These are phyloP conservation scores for Erodium texanum DNA, from an alignment of 441 rosid species.

Conservation along the genomic window DNA sequence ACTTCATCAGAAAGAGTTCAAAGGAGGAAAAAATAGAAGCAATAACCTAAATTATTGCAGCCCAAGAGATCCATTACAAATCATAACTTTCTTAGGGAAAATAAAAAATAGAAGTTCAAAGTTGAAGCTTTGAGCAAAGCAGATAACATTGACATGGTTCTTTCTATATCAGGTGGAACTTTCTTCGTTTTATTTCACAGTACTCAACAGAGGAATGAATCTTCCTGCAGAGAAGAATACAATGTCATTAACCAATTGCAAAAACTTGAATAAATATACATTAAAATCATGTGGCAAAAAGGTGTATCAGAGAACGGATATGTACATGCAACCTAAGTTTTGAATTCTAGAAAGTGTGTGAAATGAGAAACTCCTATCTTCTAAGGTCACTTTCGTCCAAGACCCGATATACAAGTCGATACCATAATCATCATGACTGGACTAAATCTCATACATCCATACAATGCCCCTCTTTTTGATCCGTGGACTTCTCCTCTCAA, in stretches of 20 bases:
- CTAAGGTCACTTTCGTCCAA: not conserved
- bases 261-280: not conserved
- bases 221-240: not conserved
- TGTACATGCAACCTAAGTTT: not conserved
- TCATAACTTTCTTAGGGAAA: not conserved
- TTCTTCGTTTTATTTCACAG: not conserved
- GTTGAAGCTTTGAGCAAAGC: conserved; percentile 2
- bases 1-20: not conserved
- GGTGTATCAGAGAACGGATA: too few species aligned
- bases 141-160: not conserved
- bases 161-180: not conserved
- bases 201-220: not conserved
- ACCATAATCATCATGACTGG: not conserved
- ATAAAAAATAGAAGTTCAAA: not conserved
- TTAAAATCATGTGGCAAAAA: too few species aligned
- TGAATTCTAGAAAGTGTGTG: not conserved
- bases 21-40: not conserved
- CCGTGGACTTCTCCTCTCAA: too few species aligned
- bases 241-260: not conserved
- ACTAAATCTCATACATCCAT: too few species aligned
- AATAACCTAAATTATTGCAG: not conserved
- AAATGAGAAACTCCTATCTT: not conserved
- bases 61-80: not conserved
- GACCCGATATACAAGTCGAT: not conserved
- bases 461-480: too few species aligned